phyloP scores from a whole-genome alignment of 108 stramenopile species.

The Fistulifera solaris region DNA sequence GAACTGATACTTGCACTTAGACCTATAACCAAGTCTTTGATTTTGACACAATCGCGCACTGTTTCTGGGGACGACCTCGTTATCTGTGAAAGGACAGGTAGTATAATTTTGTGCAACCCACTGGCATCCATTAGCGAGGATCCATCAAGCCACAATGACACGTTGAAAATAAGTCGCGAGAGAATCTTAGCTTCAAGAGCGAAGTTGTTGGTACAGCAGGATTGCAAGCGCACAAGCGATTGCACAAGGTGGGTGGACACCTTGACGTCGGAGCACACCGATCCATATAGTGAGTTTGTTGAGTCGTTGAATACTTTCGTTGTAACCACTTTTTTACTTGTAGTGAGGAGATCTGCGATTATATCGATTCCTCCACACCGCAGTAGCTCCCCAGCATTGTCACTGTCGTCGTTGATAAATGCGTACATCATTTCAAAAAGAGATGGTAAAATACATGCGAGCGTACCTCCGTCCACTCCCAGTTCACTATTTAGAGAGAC shows the following conservation, averaged over 20 bases:
- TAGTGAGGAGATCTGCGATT: constrained; percentile 42
- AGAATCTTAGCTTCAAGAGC: constrained; percentile 60
- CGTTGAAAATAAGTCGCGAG: constrained; percentile 59
- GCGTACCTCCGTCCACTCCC: not conserved
- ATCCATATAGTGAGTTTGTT: constrained; percentile 11
- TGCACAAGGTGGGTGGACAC: constrained; percentile 26
- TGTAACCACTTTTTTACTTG: constrained; percentile 17
- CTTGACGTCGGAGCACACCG: constrained; percentile 13
- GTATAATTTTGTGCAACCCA: constrained; percentile 30
- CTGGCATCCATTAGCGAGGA: constrained; percentile 6
- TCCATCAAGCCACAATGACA: constrained; percentile 52
- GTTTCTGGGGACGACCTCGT: constrained; percentile 43
- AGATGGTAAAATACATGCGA: constrained; percentile 25
- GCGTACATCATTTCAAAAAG: constrained; percentile 41
- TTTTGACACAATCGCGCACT: constrained; percentile 50
- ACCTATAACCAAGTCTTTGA: constrained; percentile 27
- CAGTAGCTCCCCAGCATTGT: constrained; percentile 58
- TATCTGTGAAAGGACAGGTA: constrained; percentile 54
- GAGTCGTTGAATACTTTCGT: constrained; percentile 3
- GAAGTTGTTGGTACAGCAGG: constrained; percentile 40
- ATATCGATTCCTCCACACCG: constrained; percentile 68
- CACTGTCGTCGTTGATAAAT: constrained; percentile 54
- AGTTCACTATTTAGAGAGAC: constrained; percentile 8
- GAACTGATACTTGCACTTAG: too few relatives aligned
- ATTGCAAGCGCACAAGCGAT: constrained; percentile 49